Conservation (phyloP, 495 filamentous ascomycete genomes). For the Evernia prunastri region DNA sequence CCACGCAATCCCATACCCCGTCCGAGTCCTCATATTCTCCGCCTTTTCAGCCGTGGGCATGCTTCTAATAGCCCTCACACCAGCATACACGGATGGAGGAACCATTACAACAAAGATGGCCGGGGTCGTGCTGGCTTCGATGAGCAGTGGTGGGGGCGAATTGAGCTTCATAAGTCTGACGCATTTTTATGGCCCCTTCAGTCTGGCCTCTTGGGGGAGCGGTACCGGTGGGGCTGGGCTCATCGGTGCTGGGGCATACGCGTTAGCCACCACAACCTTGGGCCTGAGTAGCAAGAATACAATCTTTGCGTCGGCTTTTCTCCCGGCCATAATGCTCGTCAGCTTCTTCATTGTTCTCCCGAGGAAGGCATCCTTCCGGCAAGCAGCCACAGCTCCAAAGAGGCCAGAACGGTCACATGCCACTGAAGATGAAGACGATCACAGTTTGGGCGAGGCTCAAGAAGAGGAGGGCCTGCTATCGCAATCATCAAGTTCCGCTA, state of each 20-base stretch:
- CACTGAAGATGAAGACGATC: constrained; percentile 4
- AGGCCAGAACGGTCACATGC: background rate
- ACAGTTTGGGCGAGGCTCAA: background rate
- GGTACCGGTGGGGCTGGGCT: constrained; percentile 89
- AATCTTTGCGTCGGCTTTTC: constrained; percentile 65
- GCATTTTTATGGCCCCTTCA: constrained; percentile 88
- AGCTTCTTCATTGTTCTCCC: constrained; percentile 82
- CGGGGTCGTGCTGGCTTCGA: constrained; percentile 77
- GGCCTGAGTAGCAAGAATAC: constrained; percentile 63
- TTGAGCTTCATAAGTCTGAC: constrained; percentile 84
- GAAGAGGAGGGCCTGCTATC: constrained; percentile 19
- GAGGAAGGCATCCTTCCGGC: constrained; percentile 44
- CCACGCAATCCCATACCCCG: constrained; percentile 70
- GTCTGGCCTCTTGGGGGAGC: constrained; percentile 85
- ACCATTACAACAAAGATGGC: constrained; percentile 67
- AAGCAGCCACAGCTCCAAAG: background rate
- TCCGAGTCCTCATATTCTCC: constrained; percentile 68
- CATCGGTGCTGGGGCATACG: constrained; percentile 80
- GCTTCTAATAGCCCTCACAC: constrained; percentile 78
- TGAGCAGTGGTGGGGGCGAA: constrained; percentile 80
- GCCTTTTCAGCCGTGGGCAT: constrained; percentile 70
- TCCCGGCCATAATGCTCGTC: constrained; percentile 76
- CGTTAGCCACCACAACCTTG: constrained; percentile 71
- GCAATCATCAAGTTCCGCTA: background rate
- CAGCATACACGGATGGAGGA: constrained; percentile 49